Evolutionary conservation across 225 moss, liverwort and hornwort genomes (phyloP), one percentile per base, ranked within the genome.

Genomic region (Lunularia cruciata): DNA sequence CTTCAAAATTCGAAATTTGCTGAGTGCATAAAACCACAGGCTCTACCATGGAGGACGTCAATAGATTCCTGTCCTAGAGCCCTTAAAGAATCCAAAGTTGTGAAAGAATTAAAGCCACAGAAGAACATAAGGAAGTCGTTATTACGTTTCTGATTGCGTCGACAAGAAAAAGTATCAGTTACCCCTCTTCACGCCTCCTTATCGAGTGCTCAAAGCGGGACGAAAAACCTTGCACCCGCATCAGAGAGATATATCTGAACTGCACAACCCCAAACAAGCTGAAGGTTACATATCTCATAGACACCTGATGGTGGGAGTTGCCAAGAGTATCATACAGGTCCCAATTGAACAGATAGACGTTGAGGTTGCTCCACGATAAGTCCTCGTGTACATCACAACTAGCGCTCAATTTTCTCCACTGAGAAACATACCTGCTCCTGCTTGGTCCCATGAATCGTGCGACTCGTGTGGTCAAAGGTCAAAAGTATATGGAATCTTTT

Each of bases 131-230:
- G n/a, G n/a, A n/a, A n/a, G n/a, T n/a, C n/a, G n/a, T n/a, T n/a
- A n/a, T 19, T 13, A 28, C 55, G 33, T 27, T 14, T 55, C 54
- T 46, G 57, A 34, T 35, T 31, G 14, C 33, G 19, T 45, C 35
- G 22, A 42, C 37, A 23, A 51, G 23, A 60, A 39, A 20, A 8
- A 47, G 19, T n/a, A 12, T 0, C 22, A 27, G 3, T 60, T 35
- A 63, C 38, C 61, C 74, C 65, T 59, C 49, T 48, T 66, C 71
- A 71, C 60, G 60, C 38, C 59, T 65, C 5, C 57, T 72, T 65
- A 33, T 40, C 22, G 42, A 23, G 40, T 23, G 6, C 34, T 66
- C 45, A 13, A 9, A 39, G 37, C 34, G 60, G 43, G 30, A 67
- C 43, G 16, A 45, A 53, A 47, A 37, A 58, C 48, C 39, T 15